A percentile compares a stretch with the other conserved stretches of the same genome.
phyloP scores from a whole-genome alignment of 2,329 filamentous ascomycete species.

The Diplodia sapinea region DNA sequence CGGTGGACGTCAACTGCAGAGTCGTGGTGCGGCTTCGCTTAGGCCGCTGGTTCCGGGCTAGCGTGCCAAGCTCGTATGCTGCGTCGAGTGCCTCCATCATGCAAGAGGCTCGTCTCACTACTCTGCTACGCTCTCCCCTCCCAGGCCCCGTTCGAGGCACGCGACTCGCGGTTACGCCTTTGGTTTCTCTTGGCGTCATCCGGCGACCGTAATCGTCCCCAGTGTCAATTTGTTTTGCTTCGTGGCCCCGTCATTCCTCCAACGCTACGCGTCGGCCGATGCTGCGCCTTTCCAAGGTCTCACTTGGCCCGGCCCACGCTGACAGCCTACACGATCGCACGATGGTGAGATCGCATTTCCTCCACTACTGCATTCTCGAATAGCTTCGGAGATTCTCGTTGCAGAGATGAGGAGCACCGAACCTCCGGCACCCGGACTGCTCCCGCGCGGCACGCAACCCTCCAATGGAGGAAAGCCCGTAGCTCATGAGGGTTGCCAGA shows the following conservation, averaged over 20 bases:
- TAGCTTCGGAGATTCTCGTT: conserved; percentile 18
- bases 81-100: conserved; percentile 14
- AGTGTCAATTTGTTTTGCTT: conserved; percentile 13
- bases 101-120: conserved; percentile 8
- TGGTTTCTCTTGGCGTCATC: conserved; percentile 11
- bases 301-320: conserved; percentile 1
- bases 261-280: conserved; percentile 13
- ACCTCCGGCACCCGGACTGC: background rate
- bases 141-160: background rate
- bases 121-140: background rate
- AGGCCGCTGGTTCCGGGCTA: background rate
- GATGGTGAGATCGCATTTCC: conserved; percentile 11
- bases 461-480: conserved; percentile 13
- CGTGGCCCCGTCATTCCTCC: background rate
- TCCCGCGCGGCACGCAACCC: conserved; percentile 5
- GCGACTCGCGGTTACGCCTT: conserved; percentile 13
- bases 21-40: conserved; percentile 27
- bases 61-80: conserved; percentile 15
- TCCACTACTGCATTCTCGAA: background rate
- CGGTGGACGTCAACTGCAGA: conserved; percentile 1
- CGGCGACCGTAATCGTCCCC: conserved; percentile 8
- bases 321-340: conserved; percentile 2
- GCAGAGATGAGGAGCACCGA: conserved; percentile 8
- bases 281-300: conserved; percentile 21
- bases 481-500: conserved; percentile 14